Evolutionary conservation across 306 rosid species (phyloP), one percentile per base, ranked within the genome.

Genomic region (Abrus precatorius): DNA sequence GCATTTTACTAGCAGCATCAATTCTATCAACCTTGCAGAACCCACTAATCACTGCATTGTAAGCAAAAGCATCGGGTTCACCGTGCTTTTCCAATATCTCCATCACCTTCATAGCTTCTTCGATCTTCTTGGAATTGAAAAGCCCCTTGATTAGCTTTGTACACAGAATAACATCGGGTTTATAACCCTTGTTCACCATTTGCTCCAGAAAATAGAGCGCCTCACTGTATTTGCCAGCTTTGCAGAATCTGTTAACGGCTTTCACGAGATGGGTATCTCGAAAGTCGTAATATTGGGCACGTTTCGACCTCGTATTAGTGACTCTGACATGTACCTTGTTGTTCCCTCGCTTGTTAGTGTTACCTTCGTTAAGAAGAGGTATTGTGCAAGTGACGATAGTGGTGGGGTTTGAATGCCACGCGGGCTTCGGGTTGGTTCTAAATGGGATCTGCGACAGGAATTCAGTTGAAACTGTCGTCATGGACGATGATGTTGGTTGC

Each of bases 81-180:
- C 98, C 98, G 70, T 88, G 57, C 27, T 84, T 86, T 36, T 94
- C 98, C 85, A 94, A 72, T 30, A 92, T 88, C 49, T 94, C 91
- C 93, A 94, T 89, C 2, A 91, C 92, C 78, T 84, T 66, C 56
- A 90, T 13, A 3, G 97, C 97, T 72, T 90, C 93, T 2, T 89
- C 87, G 13, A 88, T 49, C 65, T 85, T 87, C 67, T 76, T 91
- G 0, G 88, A 81, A 63, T 76, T 78, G 87, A 95, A 91, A 70
- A 95, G 88, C 5, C 97, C 97, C 62, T 91, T 90, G 47, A 95
- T 83, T 54, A 95, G 84, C 85, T 90, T 93, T 4, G 99, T 94
- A 85, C 93, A 89, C 13, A 91, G 90, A 45, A 90, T 78, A 6
- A 86, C 91, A 54, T 86, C 94, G 41, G 99, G 99, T 41, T 84